A percentile compares a stretch with the other conserved stretches of the same genome.
These are phyloP conservation scores for Trichoderma guizhouense DNA, from an alignment of 2,329 filamentous ascomycete genomes.

Conservation along the genomic window DNA sequence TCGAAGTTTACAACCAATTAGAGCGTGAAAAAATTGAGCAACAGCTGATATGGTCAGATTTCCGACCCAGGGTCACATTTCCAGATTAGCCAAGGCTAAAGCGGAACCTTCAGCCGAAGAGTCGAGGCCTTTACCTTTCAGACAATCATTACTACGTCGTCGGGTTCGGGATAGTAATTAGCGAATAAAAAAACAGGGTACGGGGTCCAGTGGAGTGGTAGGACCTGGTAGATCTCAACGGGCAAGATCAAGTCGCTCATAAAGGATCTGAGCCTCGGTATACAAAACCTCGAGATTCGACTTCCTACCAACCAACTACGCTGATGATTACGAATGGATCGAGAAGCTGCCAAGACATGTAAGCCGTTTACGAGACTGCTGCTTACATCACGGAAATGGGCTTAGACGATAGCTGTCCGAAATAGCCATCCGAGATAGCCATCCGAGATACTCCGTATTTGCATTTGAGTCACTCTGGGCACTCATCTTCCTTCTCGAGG, in stretches of 20 bases:
- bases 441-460: neutral
- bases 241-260: neutral
- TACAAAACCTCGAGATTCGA: neutral
- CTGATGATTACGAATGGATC: neutral
- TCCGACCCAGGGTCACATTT: neutral
- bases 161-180: neutral
- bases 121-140: neutral
- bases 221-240: neutral
- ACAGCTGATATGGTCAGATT: neutral
- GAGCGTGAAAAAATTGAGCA: neutral
- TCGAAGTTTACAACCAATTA: too few species aligned
- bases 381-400: neutral
- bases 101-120: neutral
- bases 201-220: neutral
- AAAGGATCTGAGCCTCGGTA: neutral
- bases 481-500: neutral
- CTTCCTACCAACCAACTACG: neutral
- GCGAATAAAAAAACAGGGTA: neutral
- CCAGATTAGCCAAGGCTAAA: neutral
- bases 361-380: neutral
- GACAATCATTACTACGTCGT: neutral
- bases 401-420: neutral
- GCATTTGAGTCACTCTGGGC: neutral
- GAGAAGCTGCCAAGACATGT: neutral
- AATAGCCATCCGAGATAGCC: neutral